Evolutionary conservation across 2,329 filamentous ascomycete genomes (phyloP), one percentile per base, ranked within the genome.

Genomic region (Clarireedia monteithiana): DNA sequence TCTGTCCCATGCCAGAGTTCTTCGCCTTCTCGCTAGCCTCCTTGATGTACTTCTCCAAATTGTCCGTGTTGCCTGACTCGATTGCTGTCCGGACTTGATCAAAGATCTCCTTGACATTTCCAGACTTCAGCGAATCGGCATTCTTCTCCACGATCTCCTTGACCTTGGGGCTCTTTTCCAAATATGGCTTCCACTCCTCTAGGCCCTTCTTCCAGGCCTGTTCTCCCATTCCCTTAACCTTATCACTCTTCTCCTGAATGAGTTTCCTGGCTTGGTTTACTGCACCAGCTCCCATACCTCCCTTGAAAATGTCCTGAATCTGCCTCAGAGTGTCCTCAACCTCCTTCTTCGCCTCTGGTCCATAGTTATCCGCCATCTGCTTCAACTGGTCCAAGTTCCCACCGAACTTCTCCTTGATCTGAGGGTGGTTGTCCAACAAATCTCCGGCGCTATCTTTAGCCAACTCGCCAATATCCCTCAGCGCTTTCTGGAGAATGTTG

Each of bases 331-430:
- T 88, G 70, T 85, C 76, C 55, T 90, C 84, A 5, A 87, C 79
- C 69, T 88, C 79, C 76, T 89, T 84, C 78, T 89, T 88, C 0
- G 85, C 86, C 66, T 90, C 84, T 0, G 86, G 87, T 0, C 88
- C 88, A 64, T 86, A 86, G 58, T 82, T 75, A 14, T 89, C 80
- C 26, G 83, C 83, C 70, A 89, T 77, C 62, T 83, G 70, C 77
- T 88, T 87, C 50, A 91, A 73, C 68, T 87, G 79, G 50, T 88
- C 80, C 46, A 88, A 71, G 62, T 80, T 83, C 10, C 80, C 82
- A 14, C 86, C 86, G 7, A 90, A 71, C 72, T 86, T 85, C 66
- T 89, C 79, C 75, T 88, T 89, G 20, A 89, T 65, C 63, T 85
- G 70, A 0, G 88, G 88, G 67, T 91, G 86, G 67, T 89, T 88